These are phyloP conservation scores for Penicillium soppii DNA, from an alignment of 495 filamentous ascomycete genomes.

Conservation along the genomic window DNA sequence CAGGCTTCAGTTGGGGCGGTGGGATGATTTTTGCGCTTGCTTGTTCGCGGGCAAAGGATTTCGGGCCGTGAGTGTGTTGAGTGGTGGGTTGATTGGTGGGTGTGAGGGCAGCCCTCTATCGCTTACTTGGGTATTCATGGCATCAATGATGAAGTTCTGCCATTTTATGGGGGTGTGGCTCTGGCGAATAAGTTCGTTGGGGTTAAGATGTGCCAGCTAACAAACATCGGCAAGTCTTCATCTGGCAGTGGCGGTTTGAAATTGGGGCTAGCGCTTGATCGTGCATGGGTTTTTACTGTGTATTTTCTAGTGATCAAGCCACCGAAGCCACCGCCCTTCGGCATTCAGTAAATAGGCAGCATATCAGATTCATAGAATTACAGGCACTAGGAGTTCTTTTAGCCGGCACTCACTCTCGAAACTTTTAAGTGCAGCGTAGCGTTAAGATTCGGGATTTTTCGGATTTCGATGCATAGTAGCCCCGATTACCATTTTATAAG, in stretches of 20 bases:
- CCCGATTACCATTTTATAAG: too few species aligned
- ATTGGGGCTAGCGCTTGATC: neutral
- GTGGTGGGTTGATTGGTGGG: constrained; percentile 40
- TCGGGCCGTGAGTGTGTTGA: constrained; percentile 46
- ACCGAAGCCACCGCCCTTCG: too few species aligned
- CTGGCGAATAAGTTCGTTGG: constrained; percentile 39
- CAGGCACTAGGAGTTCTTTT: too few species aligned
- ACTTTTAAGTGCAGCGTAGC: too few species aligned
- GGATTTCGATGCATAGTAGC: too few species aligned
- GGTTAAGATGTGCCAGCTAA: constrained; percentile 35
- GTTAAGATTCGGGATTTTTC: too few species aligned
- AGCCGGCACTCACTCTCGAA: too few species aligned
- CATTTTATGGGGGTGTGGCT: constrained; percentile 29
- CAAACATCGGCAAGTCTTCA: constrained; percentile 6
- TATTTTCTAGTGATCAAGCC: too few species aligned
- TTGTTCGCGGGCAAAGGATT: constrained; percentile 36
- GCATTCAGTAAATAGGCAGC: too few species aligned
- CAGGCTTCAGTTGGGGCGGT: constrained; percentile 51
- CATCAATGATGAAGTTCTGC: constrained; percentile 35
- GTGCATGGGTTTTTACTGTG: too few species aligned
- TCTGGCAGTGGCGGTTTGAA: constrained; percentile 9
- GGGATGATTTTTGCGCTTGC: constrained; percentile 48
- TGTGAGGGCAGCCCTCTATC: constrained; percentile 38
- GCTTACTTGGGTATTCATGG: constrained; percentile 48
- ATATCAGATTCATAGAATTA: too few species aligned